Evolutionary conservation across 768 basidiomycete species (phyloP).

Genomic region (Crassisporium funariophilum): DNA sequence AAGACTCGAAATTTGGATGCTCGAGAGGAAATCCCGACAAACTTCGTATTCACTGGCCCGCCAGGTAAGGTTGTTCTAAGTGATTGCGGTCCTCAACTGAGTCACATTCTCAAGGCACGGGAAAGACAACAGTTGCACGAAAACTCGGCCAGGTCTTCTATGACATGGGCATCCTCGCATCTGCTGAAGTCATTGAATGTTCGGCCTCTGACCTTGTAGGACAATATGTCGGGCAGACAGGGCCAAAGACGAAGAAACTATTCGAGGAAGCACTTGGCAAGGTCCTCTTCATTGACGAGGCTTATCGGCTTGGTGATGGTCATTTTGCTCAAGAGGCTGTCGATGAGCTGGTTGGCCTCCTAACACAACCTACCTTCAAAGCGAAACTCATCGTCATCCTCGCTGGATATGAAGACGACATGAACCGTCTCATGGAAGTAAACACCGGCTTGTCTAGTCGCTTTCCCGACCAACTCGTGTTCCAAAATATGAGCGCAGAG

Average conservation of each 20-base stretch:
- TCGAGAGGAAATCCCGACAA: conserved; percentile 59
- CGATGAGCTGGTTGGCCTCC: conserved; percentile 65
- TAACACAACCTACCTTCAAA: conserved; percentile 60
- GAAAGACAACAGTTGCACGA: conserved; percentile 63
- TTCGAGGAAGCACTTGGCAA: conserved; percentile 68
- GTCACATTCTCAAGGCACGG: conserved; percentile 47
- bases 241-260: conserved; percentile 60
- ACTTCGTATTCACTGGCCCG: conserved; percentile 73
- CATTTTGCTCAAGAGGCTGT: conserved; percentile 71
- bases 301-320: conserved; percentile 63
- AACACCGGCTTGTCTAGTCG: conserved; percentile 70
- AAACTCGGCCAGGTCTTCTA: conserved; percentile 66
- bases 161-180: conserved; percentile 57
- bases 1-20: conserved; percentile 44
- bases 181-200: conserved; percentile 59
- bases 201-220: conserved; percentile 72
- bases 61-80: conserved; percentile 47
- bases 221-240: conserved; percentile 72
- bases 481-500: conserved; percentile 51
- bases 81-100: neutral
- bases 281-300: conserved; percentile 74
- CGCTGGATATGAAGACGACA: conserved; percentile 71
- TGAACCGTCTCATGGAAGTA: conserved; percentile 57
- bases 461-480: conserved; percentile 61
- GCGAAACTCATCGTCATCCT: conserved; percentile 66